Evolutionary conservation across 129 eudicot genomes (phyloP).

Genomic region (Flaveria robusta): DNA sequence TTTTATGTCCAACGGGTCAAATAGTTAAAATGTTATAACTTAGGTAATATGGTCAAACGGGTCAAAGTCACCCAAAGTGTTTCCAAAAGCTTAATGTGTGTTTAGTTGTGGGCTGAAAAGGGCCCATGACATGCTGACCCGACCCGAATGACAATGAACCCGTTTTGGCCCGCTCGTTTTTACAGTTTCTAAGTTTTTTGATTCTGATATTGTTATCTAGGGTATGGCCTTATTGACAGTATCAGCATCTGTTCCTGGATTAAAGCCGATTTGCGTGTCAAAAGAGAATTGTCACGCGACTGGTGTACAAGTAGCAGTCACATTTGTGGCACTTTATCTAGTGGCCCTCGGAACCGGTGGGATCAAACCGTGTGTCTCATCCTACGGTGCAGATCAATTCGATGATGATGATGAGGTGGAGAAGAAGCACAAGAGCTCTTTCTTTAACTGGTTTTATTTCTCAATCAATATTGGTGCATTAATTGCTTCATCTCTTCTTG

Average conservation of each 20-base stretch:
- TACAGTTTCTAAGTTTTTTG: background rate
- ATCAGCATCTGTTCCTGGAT: constrained; percentile 65
- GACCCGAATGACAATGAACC: background rate
- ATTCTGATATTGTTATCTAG: constrained; percentile 36
- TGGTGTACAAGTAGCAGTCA: constrained; percentile 35
- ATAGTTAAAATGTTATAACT: background rate
- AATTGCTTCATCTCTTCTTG: constrained; percentile 58
- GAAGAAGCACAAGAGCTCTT: constrained; percentile 66
- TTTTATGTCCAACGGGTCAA: background rate
- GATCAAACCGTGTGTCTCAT: constrained; percentile 84
- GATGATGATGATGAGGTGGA: constrained; percentile 71
- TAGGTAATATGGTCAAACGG: background rate
- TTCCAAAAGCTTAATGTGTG: background rate
- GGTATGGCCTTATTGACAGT: constrained; percentile 75
- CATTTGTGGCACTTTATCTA: constrained; percentile 59
- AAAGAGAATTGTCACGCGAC: constrained; percentile 53
- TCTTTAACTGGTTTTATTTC: constrained; percentile 87
- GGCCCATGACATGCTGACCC: background rate
- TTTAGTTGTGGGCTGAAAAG: background rate
- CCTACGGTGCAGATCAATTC: constrained; percentile 82
- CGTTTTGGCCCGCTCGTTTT: background rate
- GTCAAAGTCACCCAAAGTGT: background rate
- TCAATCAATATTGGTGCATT: constrained; percentile 80
- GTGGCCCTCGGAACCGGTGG: constrained; percentile 85
- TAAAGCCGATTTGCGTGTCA: constrained; percentile 50